These are phyloP conservation scores for Adansonia madagascariensis DNA, from an alignment of 441 rosid genomes.

Conservation along the genomic window DNA sequence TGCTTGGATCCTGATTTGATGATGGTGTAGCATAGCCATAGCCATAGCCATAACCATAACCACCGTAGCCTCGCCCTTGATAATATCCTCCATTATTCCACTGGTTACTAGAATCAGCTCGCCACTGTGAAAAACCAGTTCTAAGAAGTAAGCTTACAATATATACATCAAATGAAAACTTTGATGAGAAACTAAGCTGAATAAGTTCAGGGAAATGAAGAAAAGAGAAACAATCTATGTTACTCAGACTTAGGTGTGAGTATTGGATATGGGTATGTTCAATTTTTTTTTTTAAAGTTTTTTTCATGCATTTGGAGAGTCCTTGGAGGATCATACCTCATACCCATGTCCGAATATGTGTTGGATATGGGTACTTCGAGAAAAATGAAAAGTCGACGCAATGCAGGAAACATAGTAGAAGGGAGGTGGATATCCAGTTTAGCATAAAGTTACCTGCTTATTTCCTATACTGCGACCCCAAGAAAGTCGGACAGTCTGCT, in stretches of 20 bases:
- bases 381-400: too few relatives aligned
- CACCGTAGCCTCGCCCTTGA: conserved; percentile 64
- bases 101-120: conserved; percentile 56
- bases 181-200: neutral
- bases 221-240: too few relatives aligned
- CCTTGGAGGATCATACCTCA: too few relatives aligned
- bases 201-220: neutral
- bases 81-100: conserved; percentile 77
- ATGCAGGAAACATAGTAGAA: neutral
- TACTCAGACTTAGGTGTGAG: too few relatives aligned
- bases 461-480: conserved; percentile 90
- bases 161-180: neutral
- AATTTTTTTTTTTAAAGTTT: too few relatives aligned
- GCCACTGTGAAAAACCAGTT: conserved; percentile 47
- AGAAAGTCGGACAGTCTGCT: conserved; percentile 88
- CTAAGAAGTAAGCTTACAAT: conserved; percentile 5
- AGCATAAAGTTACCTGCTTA: conserved; percentile 65
- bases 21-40: conserved; percentile 51
- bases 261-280: too few relatives aligned
- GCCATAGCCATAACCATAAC: conserved; percentile 57
- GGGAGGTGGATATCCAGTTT: neutral
- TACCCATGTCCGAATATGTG: too few relatives aligned
- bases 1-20: conserved; percentile 51
- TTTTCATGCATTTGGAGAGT: too few relatives aligned
- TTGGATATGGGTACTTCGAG: too few relatives aligned